phyloP scores from a whole-genome alignment of 2,329 filamentous ascomycete species.

The Ophiostoma ips region DNA sequence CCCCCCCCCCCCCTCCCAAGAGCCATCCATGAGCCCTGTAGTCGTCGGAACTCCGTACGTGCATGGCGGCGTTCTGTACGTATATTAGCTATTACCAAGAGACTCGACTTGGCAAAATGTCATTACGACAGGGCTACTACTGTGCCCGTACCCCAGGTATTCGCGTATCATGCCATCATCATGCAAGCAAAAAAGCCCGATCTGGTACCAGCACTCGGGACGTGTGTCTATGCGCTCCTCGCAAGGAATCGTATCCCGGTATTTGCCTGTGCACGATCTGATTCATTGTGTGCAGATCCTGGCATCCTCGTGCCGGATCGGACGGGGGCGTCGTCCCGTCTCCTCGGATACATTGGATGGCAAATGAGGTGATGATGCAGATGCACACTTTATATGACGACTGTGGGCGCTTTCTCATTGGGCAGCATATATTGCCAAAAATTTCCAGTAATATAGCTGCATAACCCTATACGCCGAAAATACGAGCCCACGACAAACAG shows the following conservation, averaged over 20 bases:
- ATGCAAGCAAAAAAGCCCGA: no score
- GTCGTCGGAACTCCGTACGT: conserved; percentile 13
- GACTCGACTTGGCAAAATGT: no score
- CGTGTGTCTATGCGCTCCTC: neutral
- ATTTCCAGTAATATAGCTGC: neutral
- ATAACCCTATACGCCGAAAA: neutral
- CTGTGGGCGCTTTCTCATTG: no score
- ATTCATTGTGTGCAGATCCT: neutral
- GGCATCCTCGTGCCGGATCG: neutral
- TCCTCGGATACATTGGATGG: neutral
- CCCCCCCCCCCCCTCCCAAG: no score
- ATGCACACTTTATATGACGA: no score
- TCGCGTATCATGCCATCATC: no score
- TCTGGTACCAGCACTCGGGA: neutral
- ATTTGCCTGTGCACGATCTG: neutral
- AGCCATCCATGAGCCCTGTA: neutral
- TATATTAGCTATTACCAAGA: no score
- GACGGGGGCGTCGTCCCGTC: neutral
- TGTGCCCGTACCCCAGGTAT: no score
- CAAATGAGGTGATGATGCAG: no score
- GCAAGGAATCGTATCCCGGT: neutral
- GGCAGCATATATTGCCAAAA: no score
- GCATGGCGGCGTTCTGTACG: conserved; percentile 7
- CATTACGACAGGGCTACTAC: no score
- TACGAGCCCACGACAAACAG: neutral